phyloP scores from a whole-genome alignment of 352 stramenopile species.

The Achlya hypogyna region DNA sequence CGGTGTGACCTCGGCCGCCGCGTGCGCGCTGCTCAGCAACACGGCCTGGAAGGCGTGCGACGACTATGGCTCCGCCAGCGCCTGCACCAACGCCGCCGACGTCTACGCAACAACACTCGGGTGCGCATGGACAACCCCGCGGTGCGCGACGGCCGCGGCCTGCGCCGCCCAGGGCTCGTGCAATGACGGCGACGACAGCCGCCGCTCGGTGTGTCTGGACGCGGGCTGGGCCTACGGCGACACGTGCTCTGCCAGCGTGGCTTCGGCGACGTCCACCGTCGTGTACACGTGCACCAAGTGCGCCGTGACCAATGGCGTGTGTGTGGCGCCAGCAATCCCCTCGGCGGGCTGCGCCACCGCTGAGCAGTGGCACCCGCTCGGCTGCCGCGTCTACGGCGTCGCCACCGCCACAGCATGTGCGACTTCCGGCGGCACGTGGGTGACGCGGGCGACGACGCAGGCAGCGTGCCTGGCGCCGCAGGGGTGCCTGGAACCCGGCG shows the following conservation, averaged over 20 bases:
- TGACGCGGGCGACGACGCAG: slow-evolving; percentile 2
- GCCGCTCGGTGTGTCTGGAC: background rate
- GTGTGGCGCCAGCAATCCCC: background rate
- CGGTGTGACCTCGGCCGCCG: background rate
- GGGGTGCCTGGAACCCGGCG: background rate
- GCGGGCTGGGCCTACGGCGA: slow-evolving; percentile 5
- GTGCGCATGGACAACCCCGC: background rate
- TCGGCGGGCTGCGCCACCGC: background rate
- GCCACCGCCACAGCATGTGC: background rate
- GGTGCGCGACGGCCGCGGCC: background rate
- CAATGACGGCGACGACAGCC: slow-evolving; percentile 6
- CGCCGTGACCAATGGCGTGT: background rate
- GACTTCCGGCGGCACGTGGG: background rate
- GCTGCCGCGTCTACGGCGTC: slow-evolving; percentile 6
- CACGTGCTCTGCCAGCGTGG: background rate
- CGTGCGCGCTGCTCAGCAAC: background rate
- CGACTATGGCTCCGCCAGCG: background rate
- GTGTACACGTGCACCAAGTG: background rate
- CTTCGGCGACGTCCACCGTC: background rate
- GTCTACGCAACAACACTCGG: background rate
- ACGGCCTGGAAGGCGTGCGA: background rate
- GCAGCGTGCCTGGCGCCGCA: background rate
- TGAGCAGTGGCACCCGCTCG: background rate
- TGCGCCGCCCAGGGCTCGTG: slow-evolving; percentile 9
- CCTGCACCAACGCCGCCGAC: background rate